Conservation (phyloP, 768 basidiomycete species). For the Brasilioporus rufonigricans region DNA sequence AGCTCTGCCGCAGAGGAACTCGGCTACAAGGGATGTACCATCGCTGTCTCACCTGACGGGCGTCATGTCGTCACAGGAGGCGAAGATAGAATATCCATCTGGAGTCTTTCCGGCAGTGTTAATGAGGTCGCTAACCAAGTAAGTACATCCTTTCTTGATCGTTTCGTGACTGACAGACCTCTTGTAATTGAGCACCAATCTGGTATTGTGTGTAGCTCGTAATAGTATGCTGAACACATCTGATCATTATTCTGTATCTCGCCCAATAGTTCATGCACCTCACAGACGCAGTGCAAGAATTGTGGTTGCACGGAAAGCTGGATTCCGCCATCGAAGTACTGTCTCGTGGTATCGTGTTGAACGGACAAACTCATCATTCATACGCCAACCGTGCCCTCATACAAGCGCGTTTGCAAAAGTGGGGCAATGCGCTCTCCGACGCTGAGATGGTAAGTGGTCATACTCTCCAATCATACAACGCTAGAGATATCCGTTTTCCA, state of each 20-base stretch:
- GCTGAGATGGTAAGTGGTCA: slow-evolving; percentile 11
- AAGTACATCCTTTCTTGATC: neutral
- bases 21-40: neutral
- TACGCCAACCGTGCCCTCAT: slow-evolving; percentile 12
- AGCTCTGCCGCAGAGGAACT: neutral
- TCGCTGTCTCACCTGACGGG: slow-evolving; percentile 10
- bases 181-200: neutral
- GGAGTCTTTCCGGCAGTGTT: slow-evolving; percentile 1
- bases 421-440: slow-evolving; percentile 4
- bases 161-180: neutral
- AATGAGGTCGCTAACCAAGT: neutral
- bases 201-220: neutral
- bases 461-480: neutral
- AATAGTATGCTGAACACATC: neutral
- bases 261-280: slow-evolving; percentile 13
- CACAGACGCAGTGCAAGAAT: neutral
- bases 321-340: slow-evolving; percentile 1
- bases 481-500: neutral
- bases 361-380: neutral
- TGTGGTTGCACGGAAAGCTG: slow-evolving; percentile 8
- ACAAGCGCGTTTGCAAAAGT: slow-evolving; percentile 5
- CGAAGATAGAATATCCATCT: slow-evolving; percentile 13
- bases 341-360: slow-evolving; percentile 7
- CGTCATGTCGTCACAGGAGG: slow-evolving; percentile 9
- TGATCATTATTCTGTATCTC: neutral